Conservation (phyloP, 768 basidiomycete genomes). For the Kwoniella pini region DNA sequence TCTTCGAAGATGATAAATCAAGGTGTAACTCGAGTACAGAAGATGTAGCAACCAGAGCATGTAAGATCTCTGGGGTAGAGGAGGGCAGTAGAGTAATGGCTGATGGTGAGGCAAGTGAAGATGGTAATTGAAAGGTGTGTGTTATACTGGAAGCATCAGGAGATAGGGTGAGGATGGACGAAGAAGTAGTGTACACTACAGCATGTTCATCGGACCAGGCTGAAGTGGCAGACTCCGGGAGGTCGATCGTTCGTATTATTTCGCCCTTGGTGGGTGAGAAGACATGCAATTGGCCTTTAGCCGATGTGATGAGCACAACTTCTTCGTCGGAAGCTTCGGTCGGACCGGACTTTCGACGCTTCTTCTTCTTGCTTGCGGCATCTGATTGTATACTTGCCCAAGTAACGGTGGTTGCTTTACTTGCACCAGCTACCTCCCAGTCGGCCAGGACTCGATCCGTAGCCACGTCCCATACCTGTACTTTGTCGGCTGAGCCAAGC, state of each 20-base stretch:
- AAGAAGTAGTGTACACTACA: constrained; percentile 28
- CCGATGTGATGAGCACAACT: constrained; percentile 39
- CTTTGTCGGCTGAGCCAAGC: constrained; percentile 49
- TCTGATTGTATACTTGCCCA: constrained; percentile 27
- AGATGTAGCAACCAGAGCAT: constrained; percentile 35
- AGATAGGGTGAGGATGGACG: constrained; percentile 29
- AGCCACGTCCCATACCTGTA: constrained; percentile 50
- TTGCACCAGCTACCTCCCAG: constrained; percentile 47
- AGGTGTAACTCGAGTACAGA: constrained; percentile 37
- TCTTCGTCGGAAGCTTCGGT: constrained; percentile 28
- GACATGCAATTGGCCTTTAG: constrained; percentile 27
- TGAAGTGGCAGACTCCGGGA: constrained; percentile 31
- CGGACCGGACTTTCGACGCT: constrained; percentile 22
- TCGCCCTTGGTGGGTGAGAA: constrained; percentile 32
- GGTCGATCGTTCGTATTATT: constrained; percentile 27
- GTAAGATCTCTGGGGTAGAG: constrained; percentile 26
- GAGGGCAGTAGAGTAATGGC: constrained; percentile 36
- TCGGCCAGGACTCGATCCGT: constrained; percentile 42
- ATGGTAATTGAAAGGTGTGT: constrained; percentile 31
- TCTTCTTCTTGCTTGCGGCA: constrained; percentile 32
- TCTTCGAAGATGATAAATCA: constrained; percentile 27
- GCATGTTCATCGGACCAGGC: constrained; percentile 31
- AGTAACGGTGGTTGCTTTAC: constrained; percentile 34
- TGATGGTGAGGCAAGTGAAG: constrained; percentile 22
- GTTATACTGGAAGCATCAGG: constrained; percentile 24